Percentiles rank a stretch among this genome's conserved stretches.
These are phyloP conservation scores for Lentinula guzmanii DNA, from an alignment of 768 basidiomycete species.

Conservation along the genomic window DNA sequence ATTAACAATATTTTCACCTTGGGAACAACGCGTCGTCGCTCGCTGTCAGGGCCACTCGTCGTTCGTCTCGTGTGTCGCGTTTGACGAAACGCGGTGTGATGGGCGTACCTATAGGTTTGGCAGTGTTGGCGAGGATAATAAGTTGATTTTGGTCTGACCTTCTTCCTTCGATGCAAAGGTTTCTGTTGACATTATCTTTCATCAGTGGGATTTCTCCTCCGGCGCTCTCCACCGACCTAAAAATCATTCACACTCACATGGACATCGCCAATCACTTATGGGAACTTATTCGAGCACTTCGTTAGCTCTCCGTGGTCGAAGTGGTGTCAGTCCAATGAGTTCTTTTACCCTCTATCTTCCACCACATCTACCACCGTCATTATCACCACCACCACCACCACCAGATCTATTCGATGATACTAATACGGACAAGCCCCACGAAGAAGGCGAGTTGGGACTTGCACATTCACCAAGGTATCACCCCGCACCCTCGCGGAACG, in stretches of 20 bases:
- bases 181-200: neutral
- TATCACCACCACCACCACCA: neutral
- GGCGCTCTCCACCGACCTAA: constrained; percentile 89
- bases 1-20: constrained; percentile 89
- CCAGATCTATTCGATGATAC: neutral
- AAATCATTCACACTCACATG: constrained; percentile 47
- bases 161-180: neutral
- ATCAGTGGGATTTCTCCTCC: constrained; percentile 91
- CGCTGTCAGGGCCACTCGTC: constrained; percentile 97
- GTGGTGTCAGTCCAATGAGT: constrained; percentile 37
- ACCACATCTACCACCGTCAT: constrained; percentile 12
- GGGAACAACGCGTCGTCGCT: constrained; percentile 91
- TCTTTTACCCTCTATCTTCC: constrained; percentile 38
- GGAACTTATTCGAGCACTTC: constrained; percentile 62
- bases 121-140: constrained; percentile 96
- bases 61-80: constrained; percentile 84
- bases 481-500: constrained; percentile 84
- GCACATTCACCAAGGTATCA: constrained; percentile 54
- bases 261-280: constrained; percentile 65
- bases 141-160: constrained; percentile 70
- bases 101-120: constrained; percentile 91
- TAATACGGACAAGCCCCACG: constrained; percentile 14
- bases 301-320: constrained; percentile 54
- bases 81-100: constrained; percentile 81
- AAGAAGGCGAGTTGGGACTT: constrained; percentile 23